Conservation (phyloP, 495 filamentous ascomycete species). For the Aspergillus homomorphus region DNA sequence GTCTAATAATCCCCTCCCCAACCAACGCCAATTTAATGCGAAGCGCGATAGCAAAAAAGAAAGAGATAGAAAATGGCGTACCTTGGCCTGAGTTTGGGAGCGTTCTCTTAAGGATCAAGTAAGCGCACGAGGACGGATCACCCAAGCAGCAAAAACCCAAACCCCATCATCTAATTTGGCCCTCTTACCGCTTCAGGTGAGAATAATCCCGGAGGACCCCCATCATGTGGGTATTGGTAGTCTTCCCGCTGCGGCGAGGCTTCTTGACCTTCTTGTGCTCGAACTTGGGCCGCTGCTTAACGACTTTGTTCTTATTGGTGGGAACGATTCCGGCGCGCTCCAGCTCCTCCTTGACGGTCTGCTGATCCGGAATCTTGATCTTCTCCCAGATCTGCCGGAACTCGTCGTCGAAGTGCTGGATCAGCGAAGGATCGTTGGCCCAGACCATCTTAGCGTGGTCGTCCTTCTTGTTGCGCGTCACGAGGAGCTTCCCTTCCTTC, state of each 20-base stretch:
- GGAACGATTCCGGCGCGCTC: conserved; percentile 71
- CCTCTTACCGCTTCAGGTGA: conserved; percentile 48
- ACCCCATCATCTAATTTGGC: no score
- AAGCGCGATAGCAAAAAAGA: background rate
- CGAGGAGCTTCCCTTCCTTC: conserved; percentile 70
- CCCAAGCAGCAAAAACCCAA: no score
- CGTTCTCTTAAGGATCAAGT: no score
- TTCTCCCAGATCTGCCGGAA: conserved; percentile 81
- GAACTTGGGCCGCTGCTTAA: conserved; percentile 53
- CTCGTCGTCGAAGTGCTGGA: conserved; percentile 72
- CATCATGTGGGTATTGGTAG: conserved; percentile 90
- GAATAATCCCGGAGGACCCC: conserved; percentile 83
- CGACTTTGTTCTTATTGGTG: conserved; percentile 68
- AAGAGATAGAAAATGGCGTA: background rate
- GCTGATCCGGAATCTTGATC: conserved; percentile 69
- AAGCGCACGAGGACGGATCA: background rate
- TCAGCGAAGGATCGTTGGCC: conserved; percentile 77
- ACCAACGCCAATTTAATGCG: background rate
- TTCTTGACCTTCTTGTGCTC: conserved; percentile 62
- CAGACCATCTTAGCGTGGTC: conserved; percentile 80
- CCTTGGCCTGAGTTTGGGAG: background rate
- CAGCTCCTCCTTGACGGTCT: conserved; percentile 71
- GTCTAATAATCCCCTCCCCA: background rate
- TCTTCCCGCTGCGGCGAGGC: conserved; percentile 71
- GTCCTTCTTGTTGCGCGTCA: conserved; percentile 91